These are phyloP conservation scores for Hypocrella siamensis DNA, from an alignment of 2,329 filamentous ascomycete genomes.

Conservation along the genomic window DNA sequence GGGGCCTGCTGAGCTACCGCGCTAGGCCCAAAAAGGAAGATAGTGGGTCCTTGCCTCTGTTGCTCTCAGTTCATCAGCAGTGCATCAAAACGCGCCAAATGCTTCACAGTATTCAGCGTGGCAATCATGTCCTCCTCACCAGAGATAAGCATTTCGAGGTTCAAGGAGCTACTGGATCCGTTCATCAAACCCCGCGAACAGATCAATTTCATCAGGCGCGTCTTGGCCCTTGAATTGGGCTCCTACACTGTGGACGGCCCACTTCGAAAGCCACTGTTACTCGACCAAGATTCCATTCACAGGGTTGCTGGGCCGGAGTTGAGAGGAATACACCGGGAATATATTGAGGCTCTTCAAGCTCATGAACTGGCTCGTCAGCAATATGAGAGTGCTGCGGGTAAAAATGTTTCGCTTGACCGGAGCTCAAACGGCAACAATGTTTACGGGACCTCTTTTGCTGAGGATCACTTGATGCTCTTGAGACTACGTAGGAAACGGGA, in stretches of 20 bases:
- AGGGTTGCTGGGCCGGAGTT: slow-evolving; percentile 20
- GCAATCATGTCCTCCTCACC: slow-evolving; percentile 17
- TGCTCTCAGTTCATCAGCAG: too few relatives aligned
- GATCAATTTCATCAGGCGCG: slow-evolving; percentile 36
- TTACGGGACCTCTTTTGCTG: slow-evolving; percentile 18
- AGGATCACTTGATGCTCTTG: slow-evolving; percentile 34
- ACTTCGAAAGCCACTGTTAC: slow-evolving; percentile 28
- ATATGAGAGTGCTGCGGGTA: slow-evolving; percentile 23
- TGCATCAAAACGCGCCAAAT: too few relatives aligned
- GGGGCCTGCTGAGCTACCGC: too few relatives aligned
- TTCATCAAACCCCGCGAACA: slow-evolving; percentile 43
- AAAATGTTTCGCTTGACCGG: neutral
- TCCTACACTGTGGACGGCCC: slow-evolving; percentile 27
- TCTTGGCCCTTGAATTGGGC: slow-evolving; percentile 37
- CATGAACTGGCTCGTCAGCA: slow-evolving; percentile 35
- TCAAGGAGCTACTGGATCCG: slow-evolving; percentile 30
- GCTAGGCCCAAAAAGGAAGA: too few relatives aligned
- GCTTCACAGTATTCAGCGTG: too few relatives aligned
- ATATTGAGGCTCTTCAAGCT: slow-evolving; percentile 34
- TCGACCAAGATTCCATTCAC: slow-evolving; percentile 24
- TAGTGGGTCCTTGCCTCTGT: too few relatives aligned
- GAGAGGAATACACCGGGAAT: slow-evolving; percentile 35
- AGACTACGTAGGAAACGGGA: slow-evolving; percentile 36
- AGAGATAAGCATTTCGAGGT: slow-evolving; percentile 15
- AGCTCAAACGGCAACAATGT: slow-evolving; percentile 5